A percentile compares a stretch with the other conserved stretches of the same genome.
These are phyloP conservation scores for Eruca vesicaria DNA, from an alignment of 441 rosid genomes.

Conservation along the genomic window DNA sequence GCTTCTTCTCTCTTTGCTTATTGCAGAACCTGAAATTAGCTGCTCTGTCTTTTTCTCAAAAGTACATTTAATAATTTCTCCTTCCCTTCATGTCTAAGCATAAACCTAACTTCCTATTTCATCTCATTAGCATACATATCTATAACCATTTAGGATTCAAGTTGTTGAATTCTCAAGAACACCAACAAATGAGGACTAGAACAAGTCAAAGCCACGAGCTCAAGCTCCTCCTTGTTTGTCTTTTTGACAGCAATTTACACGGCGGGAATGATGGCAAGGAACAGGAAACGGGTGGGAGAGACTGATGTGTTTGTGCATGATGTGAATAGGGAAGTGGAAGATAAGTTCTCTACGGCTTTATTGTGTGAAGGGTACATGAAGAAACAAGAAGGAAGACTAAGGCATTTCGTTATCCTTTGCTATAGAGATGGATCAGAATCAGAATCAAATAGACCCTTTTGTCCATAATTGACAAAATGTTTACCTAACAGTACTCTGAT, in stretches of 20 bases:
- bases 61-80: too few relatives aligned
- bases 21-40: conserved; percentile 44
- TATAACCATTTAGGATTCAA: not conserved
- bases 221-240: conserved; percentile 60
- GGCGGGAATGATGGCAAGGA: conserved; percentile 86
- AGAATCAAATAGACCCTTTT: conserved; percentile 48
- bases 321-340: conserved; percentile 71
- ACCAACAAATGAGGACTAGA: conserved; percentile 58
- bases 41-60: conserved; percentile 46
- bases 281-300: conserved; percentile 45
- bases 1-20: conserved; percentile 47
- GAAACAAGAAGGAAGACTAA: conserved; percentile 73
- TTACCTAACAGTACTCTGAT: not conserved
- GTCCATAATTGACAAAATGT: conserved; percentile 43
- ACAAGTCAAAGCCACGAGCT: conserved; percentile 44
- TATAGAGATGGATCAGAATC: conserved; percentile 42
- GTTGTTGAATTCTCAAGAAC: not conserved
- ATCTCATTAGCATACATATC: conserved; percentile 3
- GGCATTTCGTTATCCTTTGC: conserved; percentile 81
- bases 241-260: conserved; percentile 70
- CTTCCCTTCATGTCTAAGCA: conserved; percentile 46
- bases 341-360: conserved; percentile 73
- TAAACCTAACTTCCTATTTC: conserved; percentile 24
- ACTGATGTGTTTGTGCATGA: conserved; percentile 85
- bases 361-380: conserved; percentile 74